Evolutionary conservation across 805 yeast genomes (phyloP).

Genomic region (Tetrapisispora arboricola): DNA sequence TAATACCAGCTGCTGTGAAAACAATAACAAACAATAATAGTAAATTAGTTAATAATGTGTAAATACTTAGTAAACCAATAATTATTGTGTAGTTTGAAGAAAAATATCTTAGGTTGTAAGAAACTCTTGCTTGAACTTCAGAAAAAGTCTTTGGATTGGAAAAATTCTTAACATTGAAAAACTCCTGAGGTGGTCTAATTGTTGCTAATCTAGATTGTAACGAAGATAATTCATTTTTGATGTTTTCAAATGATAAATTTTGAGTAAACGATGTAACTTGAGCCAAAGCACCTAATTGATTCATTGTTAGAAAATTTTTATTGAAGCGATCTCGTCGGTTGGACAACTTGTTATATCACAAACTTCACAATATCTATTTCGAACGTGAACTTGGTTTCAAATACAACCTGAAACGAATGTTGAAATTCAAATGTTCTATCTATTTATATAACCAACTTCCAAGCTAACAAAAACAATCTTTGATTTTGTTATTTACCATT

Average conservation of each 20-base stretch:
- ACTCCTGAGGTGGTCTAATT: constrained; percentile 84
- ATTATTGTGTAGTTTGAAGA: constrained; percentile 77
- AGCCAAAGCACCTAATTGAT: constrained; percentile 8
- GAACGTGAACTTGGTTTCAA: too few species aligned
- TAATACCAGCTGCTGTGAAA: constrained; percentile 63
- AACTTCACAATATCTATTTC: too few species aligned
- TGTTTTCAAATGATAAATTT: constrained; percentile 24
- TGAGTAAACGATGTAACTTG: constrained; percentile 25
- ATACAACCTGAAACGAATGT: too few species aligned
- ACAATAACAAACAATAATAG: constrained; percentile 73
- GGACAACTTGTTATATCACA: neutral
- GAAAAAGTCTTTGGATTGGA: constrained; percentile 85
- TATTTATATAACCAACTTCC: too few species aligned
- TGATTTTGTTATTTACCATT: too few species aligned
- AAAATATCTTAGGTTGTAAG: constrained; percentile 78
- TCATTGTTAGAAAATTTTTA: constrained; percentile 3
- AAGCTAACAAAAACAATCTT: too few species aligned
- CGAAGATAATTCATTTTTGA: constrained; percentile 38
- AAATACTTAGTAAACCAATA: constrained; percentile 61
- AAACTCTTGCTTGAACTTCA: constrained; percentile 81
- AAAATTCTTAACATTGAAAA: constrained; percentile 80
- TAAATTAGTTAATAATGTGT: constrained; percentile 79
- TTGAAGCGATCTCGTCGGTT: neutral
- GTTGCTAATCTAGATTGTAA: constrained; percentile 58
- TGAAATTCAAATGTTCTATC: too few species aligned